A percentile compares a stretch with the other conserved stretches of the same genome.
Conservation (phyloP, 371 early-diverging fungal genomes). For the Lichtheimia ornata region DNA sequence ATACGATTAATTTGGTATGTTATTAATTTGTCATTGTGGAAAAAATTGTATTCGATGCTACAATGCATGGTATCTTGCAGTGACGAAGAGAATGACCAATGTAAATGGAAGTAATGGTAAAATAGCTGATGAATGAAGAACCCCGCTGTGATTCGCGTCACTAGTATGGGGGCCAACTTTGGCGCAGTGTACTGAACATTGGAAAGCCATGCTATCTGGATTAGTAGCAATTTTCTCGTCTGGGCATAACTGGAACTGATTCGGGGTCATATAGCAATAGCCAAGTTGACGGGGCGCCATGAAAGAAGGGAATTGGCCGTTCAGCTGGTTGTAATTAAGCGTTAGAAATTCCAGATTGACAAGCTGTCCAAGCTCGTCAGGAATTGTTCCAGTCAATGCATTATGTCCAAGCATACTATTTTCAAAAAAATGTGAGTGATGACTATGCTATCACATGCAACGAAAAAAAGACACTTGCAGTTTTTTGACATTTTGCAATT, state of each 20-base stretch:
- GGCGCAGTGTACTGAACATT: slow-evolving; percentile 25
- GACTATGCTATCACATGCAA: too few relatives aligned
- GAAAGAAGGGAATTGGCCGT: slow-evolving; percentile 50
- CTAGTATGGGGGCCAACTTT: too few relatives aligned
- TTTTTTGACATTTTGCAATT: slow-evolving; percentile 35
- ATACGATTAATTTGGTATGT: too few relatives aligned
- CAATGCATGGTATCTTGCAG: too few relatives aligned
- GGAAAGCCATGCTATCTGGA: slow-evolving; percentile 50
- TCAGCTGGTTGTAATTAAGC: slow-evolving; percentile 52
- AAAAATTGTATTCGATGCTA: too few relatives aligned
- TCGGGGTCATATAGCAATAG: slow-evolving; percentile 53
- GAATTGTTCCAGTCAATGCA: slow-evolving; percentile 41
- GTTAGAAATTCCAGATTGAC: slow-evolving; percentile 39
- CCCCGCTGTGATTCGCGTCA: too few relatives aligned
- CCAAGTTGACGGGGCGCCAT: slow-evolving; percentile 45
- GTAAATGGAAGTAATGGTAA: too few relatives aligned
- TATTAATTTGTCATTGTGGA: too few relatives aligned
- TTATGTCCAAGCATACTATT: slow-evolving; percentile 52
- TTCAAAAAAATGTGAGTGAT: too few relatives aligned
- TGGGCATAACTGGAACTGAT: slow-evolving; percentile 55
- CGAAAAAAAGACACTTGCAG: slow-evolving; percentile 31
- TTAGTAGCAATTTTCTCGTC: slow-evolving; percentile 37
- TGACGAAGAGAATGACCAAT: too few relatives aligned
- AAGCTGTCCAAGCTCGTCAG: slow-evolving; percentile 43
- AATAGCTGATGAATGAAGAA: too few relatives aligned